Conservation (phyloP, 805 yeast genomes). For the Maudiozyma pseudohumilis region DNA sequence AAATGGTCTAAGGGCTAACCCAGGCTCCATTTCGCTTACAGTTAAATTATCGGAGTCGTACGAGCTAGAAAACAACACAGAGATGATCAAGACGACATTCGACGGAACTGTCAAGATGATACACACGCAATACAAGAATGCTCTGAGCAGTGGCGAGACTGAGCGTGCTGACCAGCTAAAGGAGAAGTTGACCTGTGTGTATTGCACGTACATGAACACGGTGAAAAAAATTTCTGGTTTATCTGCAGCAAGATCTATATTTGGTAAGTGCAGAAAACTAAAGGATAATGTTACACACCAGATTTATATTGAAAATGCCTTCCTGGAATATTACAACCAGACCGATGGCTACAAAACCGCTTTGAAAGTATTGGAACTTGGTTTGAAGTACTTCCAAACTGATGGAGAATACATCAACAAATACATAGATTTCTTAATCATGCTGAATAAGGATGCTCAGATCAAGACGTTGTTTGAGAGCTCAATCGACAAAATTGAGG, state of each 20-base stretch:
- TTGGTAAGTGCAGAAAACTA: constrained; percentile 59
- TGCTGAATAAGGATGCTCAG: constrained; percentile 57
- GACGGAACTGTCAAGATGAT: constrained; percentile 41
- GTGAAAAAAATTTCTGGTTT: constrained; percentile 58
- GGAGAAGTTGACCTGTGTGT: constrained; percentile 47
- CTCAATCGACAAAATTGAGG: constrained; percentile 42
- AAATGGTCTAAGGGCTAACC: constrained; percentile 54
- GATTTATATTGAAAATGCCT: constrained; percentile 72
- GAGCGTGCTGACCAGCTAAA: constrained; percentile 3
- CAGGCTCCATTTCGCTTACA: constrained; percentile 56
- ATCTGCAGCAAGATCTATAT: constrained; percentile 62
- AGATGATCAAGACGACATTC: constrained; percentile 42
- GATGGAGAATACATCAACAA: constrained; percentile 54
- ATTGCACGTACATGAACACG: constrained; percentile 60
- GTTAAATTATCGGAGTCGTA: constrained; percentile 59
- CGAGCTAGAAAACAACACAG: constrained; percentile 47
- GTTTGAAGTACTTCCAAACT: constrained; percentile 45
- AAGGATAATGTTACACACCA: constrained; percentile 52
- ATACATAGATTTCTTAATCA: constrained; percentile 64
- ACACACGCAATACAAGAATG: constrained; percentile 29
- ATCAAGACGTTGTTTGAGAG: constrained; percentile 79
- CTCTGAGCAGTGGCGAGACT: constrained; percentile 9
- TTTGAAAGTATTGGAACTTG: constrained; percentile 66
- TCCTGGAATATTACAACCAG: constrained; percentile 60
- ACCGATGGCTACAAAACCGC: constrained; percentile 56